phyloP scores from a whole-genome alignment of 495 filamentous ascomycete species.

The Aspergillus haitiensis region DNA sequence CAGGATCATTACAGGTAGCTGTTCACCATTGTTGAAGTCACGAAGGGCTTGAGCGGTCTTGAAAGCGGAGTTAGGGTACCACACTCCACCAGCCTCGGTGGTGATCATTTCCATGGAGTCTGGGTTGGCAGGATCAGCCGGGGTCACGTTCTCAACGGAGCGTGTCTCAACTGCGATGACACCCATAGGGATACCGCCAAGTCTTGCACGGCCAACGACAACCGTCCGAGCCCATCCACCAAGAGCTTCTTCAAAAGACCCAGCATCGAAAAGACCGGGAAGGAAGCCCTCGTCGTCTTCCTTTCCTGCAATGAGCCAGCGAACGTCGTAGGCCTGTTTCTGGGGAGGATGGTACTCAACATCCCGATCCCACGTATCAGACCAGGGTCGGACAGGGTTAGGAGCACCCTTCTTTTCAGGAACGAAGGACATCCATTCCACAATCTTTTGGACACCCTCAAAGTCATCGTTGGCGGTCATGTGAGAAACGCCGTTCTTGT shows the following conservation, averaged over 20 bases:
- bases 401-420: slow-evolving; percentile 90
- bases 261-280: slow-evolving; percentile 90
- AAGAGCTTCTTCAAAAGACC: slow-evolving; percentile 94
- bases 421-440: slow-evolving; percentile 95
- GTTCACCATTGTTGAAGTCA: slow-evolving; percentile 99
- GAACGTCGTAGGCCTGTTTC: slow-evolving; percentile 89
- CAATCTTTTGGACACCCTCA: slow-evolving; percentile 94
- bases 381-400: slow-evolving; percentile 78
- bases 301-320: slow-evolving; percentile 91
- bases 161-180: slow-evolving; percentile 97
- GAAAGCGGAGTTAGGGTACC: slow-evolving; percentile 99
- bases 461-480: slow-evolving; percentile 98
- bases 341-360: slow-evolving; percentile 79
- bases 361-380: slow-evolving; percentile 93
- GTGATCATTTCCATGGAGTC: slow-evolving; percentile 94
- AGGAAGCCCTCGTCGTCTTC: slow-evolving; percentile 84
- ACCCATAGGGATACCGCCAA: slow-evolving; percentile 97
- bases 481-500: slow-evolving; percentile 98
- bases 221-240: slow-evolving; percentile 97
- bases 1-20: slow-evolving; percentile 96
- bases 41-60: slow-evolving; percentile 98
- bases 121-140: slow-evolving; percentile 97
- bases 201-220: slow-evolving; percentile 92
- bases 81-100: slow-evolving; percentile 95
- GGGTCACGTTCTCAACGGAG: slow-evolving; percentile 92